phyloP scores from a whole-genome alignment of 768 basidiomycete genomes.

The Strobilomyces echinocephalus region DNA sequence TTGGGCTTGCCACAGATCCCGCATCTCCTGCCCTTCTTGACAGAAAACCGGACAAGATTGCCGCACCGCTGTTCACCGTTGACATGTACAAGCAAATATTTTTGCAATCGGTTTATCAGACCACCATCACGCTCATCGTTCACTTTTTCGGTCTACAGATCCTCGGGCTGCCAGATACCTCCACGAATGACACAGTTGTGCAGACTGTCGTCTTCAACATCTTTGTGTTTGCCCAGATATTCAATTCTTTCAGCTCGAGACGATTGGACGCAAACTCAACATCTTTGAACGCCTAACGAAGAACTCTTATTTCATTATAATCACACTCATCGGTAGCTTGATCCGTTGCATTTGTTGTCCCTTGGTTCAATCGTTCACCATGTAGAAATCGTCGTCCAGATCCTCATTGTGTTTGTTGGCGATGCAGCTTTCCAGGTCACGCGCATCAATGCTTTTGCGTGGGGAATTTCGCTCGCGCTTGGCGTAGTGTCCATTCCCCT shows the following conservation, averaged over 20 bases:
- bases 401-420: slow-evolving; percentile 87
- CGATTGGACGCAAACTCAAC: slow-evolving; percentile 81
- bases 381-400: slow-evolving; percentile 80
- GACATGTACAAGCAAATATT: slow-evolving; percentile 98
- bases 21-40: slow-evolving; percentile 76
- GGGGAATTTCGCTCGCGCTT: slow-evolving; percentile 89
- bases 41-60: slow-evolving; percentile 87
- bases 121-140: slow-evolving; percentile 75
- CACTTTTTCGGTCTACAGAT: slow-evolving; percentile 80
- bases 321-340: slow-evolving; percentile 77
- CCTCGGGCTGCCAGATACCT: slow-evolving; percentile 47
- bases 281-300: slow-evolving; percentile 76
- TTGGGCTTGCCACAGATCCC: slow-evolving; percentile 95
- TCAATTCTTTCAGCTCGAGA: slow-evolving; percentile 90
- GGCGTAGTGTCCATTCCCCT: slow-evolving; percentile 86
- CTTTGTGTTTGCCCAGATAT: slow-evolving; percentile 98
- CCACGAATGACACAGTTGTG: slow-evolving; percentile 42
- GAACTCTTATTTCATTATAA: slow-evolving; percentile 81
- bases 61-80: slow-evolving; percentile 81
- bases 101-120: slow-evolving; percentile 86
- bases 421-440: slow-evolving; percentile 90
- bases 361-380: slow-evolving; percentile 2
- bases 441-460: slow-evolving; percentile 73
- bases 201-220: slow-evolving; percentile 93
- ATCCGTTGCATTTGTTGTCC: neutral